Evolutionary conservation across 352 stramenopile species (phyloP), one percentile per base, ranked within the genome.

Genomic region (Pythium graminicola): DNA sequence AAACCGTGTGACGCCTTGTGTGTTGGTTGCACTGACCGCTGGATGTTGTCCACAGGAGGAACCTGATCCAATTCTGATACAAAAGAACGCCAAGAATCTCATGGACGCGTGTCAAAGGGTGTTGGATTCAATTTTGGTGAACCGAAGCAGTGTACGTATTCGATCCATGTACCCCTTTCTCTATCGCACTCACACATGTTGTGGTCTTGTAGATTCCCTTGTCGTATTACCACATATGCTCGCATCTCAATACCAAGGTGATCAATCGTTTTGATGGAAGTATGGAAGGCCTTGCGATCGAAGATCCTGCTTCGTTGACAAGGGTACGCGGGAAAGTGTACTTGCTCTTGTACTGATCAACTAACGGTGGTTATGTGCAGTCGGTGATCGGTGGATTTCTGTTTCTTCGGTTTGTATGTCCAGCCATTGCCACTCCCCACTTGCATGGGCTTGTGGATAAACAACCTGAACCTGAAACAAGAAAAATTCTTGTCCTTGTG

Each of bases 401-500:
- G 2, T 95, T 95, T 35, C 77, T 95, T 44, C 82, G 85, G 6
- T 91, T 95, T 43, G 81, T 95, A 29, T 95, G 85, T 36, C 85
- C 85, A 14, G 85, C 85, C 9, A 90, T 95, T 60, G 91, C 85
- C 24, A 93, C 82, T 1, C 85, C 85, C 4, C 85, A 93, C 50
- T 44, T 90, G 40, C 90, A 95, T 42, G 83, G 81, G 13, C 75
- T 95, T 8, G 73, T 72, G 7, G 81, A 91, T 27, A 77, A 88
- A 50, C 65, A 86, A 19, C 79, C 85, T 5, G 64, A 60, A 13
- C 65, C 80, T 0, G 76, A 89, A 47, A 89, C 78, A 0, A 71
- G 85, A n/a, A 76, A 81, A 33, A 73, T 92, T 23, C 72, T 95
- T n/a, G 83, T 95, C 20, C 67, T 93, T 0, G 67, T 95, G 33